Conservation (phyloP, 768 basidiomycete species). For the Antrodiella citrinella region DNA sequence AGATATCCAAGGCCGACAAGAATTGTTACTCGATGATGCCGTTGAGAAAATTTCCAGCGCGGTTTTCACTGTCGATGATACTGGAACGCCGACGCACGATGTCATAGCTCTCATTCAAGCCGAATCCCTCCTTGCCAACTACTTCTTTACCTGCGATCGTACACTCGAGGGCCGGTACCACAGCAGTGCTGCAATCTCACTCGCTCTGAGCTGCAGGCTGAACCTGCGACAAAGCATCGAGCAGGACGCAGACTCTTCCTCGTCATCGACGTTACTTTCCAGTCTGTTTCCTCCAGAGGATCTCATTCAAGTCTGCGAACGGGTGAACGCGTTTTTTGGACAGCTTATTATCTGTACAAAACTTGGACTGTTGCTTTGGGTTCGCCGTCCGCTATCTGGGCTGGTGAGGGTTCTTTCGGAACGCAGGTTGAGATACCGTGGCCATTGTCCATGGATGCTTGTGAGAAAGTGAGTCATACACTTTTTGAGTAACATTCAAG, state of each 20-base stretch:
- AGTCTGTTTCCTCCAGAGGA: not conserved
- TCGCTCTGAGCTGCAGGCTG: not conserved
- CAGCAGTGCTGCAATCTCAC: not conserved
- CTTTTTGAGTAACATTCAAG: no score
- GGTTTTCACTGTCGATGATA: slow-evolving; percentile 41
- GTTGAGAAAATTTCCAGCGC: slow-evolving; percentile 40
- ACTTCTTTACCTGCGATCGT: not conserved
- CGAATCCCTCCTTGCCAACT: not conserved
- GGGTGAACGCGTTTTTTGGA: not conserved
- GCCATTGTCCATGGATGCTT: not conserved
- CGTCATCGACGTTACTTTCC: slow-evolving; percentile 6
- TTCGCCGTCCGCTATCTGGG: not conserved
- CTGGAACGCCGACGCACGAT: slow-evolving; percentile 19
- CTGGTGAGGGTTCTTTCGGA: not conserved
- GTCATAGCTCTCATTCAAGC: not conserved
- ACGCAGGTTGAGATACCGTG: not conserved
- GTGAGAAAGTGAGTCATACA: not conserved
- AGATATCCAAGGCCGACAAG: slow-evolving; percentile 19
- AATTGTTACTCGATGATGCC: slow-evolving; percentile 38
- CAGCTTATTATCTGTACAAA: not conserved
- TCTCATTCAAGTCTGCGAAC: not conserved
- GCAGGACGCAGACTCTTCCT: not conserved
- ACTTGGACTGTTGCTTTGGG: not conserved
- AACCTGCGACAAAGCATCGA: not conserved
- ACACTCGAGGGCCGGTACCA: not conserved